phyloP scores from a whole-genome alignment of 495 filamentous ascomycete species.

The Tuber umbilicatum region DNA sequence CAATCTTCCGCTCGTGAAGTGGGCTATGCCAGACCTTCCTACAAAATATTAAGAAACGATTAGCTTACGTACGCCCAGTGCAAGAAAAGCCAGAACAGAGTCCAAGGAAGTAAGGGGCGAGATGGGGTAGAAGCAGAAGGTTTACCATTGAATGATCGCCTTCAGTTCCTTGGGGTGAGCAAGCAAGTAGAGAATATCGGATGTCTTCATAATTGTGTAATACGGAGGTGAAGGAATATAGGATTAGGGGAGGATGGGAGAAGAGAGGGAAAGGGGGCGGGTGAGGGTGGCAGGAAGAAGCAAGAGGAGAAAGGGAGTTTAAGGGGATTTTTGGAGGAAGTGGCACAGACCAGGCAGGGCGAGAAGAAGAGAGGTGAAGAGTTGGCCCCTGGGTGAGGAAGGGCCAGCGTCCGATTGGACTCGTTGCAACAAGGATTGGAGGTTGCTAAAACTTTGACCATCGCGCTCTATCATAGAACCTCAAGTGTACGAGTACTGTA shows the following conservation, averaged over 20 bases:
- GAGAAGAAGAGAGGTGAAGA: background rate
- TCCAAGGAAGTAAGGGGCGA: background rate
- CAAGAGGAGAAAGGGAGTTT: constrained; percentile 4
- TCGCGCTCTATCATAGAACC: background rate
- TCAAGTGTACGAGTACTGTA: no score
- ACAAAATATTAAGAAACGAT: background rate
- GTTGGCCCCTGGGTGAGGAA: background rate
- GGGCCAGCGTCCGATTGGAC: background rate
- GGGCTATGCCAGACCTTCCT: constrained; percentile 97
- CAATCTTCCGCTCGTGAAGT: constrained; percentile 71
- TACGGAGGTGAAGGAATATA: background rate
- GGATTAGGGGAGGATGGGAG: background rate
- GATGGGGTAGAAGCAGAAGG: background rate
- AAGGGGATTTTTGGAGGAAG: background rate
- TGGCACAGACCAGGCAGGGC: background rate
- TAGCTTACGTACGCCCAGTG: background rate
- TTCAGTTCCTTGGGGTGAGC: constrained; percentile 74
- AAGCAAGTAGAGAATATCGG: constrained; percentile 63
- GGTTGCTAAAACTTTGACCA: background rate
- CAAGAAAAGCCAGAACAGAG: background rate
- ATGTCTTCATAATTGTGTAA: constrained; percentile 42
- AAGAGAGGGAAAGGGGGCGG: background rate
- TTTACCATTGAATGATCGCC: constrained; percentile 85
- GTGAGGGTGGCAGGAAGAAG: constrained; percentile 17
- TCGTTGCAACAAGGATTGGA: background rate